phyloP scores from a whole-genome alignment of 805 yeast species.

The Yarrowia divulgata region DNA sequence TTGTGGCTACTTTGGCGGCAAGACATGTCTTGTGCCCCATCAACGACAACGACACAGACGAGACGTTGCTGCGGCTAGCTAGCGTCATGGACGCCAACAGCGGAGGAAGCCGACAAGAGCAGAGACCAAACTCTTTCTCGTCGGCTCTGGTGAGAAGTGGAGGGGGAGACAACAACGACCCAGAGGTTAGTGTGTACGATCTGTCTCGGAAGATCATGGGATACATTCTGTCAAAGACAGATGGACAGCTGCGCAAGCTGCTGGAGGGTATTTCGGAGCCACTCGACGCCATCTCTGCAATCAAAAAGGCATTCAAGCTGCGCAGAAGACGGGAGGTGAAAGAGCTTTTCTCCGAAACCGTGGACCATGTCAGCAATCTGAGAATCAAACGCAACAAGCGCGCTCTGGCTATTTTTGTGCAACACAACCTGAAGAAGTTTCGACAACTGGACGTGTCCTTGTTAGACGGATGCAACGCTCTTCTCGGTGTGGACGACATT shows the following conservation, averaged over 20 bases:
- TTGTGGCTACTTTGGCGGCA: slow-evolving; percentile 8
- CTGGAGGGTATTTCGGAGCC: slow-evolving; percentile 12
- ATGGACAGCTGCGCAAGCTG: slow-evolving; percentile 4
- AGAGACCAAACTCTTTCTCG: not conserved
- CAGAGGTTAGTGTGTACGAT: not conserved
- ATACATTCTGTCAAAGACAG: not conserved
- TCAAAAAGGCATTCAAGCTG: slow-evolving; percentile 2
- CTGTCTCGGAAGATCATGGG: not conserved
- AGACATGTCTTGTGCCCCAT: slow-evolving; percentile 12
- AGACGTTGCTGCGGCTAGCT: slow-evolving; percentile 14
- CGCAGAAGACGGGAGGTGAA: slow-evolving; percentile 8
- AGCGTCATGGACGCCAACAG: slow-evolving; percentile 19
- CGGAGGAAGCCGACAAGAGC: not conserved
- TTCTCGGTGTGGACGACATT: slow-evolving; percentile 20
- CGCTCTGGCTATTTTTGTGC: slow-evolving; percentile 14
- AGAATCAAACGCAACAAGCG: slow-evolving; percentile 6
- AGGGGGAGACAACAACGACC: not conserved
- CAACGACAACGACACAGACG: slow-evolving; percentile 20
- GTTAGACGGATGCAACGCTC: slow-evolving; percentile 18
- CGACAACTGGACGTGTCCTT: slow-evolving; percentile 27
- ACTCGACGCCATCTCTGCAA: not conserved
- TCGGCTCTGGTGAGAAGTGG: slow-evolving; percentile 6
- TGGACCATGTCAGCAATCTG: slow-evolving; percentile 1
- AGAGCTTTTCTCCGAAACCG: not conserved
- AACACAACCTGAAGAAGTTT: slow-evolving; percentile 19